Evolutionary conservation across 2,329 filamentous ascomycete genomes (phyloP).

Genomic region (Calonectria pseudoturangicola): DNA sequence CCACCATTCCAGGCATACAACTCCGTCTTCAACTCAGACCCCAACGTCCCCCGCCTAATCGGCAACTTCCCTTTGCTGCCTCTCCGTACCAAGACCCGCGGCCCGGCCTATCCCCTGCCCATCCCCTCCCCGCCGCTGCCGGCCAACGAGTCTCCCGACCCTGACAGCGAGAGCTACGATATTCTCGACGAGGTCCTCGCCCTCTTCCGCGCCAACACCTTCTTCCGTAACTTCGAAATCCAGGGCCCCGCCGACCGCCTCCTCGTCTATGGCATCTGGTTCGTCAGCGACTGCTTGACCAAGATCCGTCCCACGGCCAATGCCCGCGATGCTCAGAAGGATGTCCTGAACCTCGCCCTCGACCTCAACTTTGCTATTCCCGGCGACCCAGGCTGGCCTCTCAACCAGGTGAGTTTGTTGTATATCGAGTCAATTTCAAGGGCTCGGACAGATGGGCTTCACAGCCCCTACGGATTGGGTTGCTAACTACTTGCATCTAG

Average conservation of each 20-base stretch:
- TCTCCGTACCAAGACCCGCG: constrained; percentile 94
- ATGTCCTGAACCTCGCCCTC: constrained; percentile 91
- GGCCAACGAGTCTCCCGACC: constrained; percentile 80
- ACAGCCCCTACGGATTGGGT: not conserved
- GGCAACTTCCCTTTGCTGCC: constrained; percentile 97
- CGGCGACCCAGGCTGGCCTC: constrained; percentile 92
- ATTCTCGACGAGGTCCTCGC: constrained; percentile 94
- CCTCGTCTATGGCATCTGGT: constrained; percentile 97
- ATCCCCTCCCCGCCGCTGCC: constrained; percentile 74
- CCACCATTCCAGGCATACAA: constrained; percentile 86
- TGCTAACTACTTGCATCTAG: constrained; percentile 59
- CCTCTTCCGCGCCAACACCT: constrained; percentile 97
- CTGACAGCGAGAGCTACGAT: constrained; percentile 95
- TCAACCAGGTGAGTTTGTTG: constrained; percentile 82
- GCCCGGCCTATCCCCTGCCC: constrained; percentile 92
- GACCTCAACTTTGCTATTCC: constrained; percentile 96
- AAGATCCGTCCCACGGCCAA: constrained; percentile 88
- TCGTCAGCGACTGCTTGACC: constrained; percentile 90
- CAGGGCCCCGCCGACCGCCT: constrained; percentile 95
- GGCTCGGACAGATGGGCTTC: not conserved
- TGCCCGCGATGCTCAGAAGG: constrained; percentile 78
- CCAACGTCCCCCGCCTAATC: constrained; percentile 75
- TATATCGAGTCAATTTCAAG: not conserved
- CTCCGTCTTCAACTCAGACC: constrained; percentile 94
- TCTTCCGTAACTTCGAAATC: constrained; percentile 99